Evolutionary conservation across 352 stramenopile genomes (phyloP).

Genomic region (Phytophthora idaei): DNA sequence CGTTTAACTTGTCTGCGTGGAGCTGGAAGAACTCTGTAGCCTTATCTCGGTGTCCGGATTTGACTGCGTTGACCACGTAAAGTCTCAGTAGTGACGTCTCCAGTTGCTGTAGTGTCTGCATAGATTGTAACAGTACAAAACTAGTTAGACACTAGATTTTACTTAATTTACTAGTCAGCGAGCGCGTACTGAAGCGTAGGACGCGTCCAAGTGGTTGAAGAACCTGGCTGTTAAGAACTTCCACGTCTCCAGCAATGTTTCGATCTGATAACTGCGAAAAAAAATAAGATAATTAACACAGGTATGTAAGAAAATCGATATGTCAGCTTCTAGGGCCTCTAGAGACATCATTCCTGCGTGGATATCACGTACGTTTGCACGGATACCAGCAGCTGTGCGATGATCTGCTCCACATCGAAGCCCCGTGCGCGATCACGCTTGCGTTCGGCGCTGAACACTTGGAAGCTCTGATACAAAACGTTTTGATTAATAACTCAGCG

Average conservation of each 20-base stretch:
- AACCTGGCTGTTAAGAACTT: constrained; percentile 81
- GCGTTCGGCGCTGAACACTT: constrained; percentile 72
- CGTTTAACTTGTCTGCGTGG: constrained; percentile 71
- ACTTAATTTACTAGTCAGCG: not conserved
- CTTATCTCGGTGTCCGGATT: constrained; percentile 70
- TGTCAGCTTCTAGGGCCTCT: constrained; percentile 12
- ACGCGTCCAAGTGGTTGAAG: constrained; percentile 79
- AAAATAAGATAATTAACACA: constrained; percentile 11
- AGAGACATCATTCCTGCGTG: not conserved
- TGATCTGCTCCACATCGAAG: constrained; percentile 84
- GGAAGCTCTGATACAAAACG: constrained; percentile 59
- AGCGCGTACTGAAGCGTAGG: constrained; percentile 59
- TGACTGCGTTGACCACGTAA: constrained; percentile 82
- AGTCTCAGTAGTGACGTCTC: constrained; percentile 71
- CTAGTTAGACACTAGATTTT: constrained; percentile 1
- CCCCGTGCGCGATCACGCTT: constrained; percentile 73
- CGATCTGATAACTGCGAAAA: constrained; percentile 67
- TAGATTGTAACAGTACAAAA: constrained; percentile 5
- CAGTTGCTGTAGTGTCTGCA: constrained; percentile 68
- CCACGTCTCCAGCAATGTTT: constrained; percentile 81
- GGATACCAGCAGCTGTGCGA: constrained; percentile 63
- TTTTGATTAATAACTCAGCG: constrained; percentile 9
- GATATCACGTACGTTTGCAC: constrained; percentile 53
- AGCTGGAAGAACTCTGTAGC: constrained; percentile 77
- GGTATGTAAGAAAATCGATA: constrained; percentile 10